These are phyloP conservation scores for Chrysosporium keratinophilum DNA, from an alignment of 2,329 filamentous ascomycete genomes.

Conservation along the genomic window DNA sequence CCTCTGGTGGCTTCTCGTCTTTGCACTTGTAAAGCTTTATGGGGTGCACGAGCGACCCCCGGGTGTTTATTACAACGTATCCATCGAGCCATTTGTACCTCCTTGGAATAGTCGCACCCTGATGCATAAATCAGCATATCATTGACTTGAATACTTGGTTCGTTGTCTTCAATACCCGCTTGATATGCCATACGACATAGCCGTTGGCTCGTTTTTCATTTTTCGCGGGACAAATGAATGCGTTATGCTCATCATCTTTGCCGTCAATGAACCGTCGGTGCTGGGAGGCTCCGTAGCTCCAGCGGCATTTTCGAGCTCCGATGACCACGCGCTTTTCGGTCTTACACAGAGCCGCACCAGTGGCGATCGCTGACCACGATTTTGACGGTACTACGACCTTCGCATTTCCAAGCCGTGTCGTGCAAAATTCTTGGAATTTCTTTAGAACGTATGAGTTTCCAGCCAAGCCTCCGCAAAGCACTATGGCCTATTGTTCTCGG, in stretches of 20 bases:
- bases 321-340: constrained; percentile 3
- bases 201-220: constrained; percentile 5
- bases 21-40: constrained; percentile 9
- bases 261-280: constrained; percentile 14
- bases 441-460: constrained; percentile 13
- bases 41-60: background rate
- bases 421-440: constrained; percentile 14
- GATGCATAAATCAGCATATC: background rate
- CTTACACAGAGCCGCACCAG: constrained; percentile 15
- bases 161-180: background rate
- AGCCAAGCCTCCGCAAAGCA: constrained; percentile 13
- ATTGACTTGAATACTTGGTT: background rate
- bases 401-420: background rate
- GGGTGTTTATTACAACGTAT: constrained; percentile 6
- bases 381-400: constrained; percentile 12
- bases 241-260: constrained; percentile 11
- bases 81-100: constrained; percentile 11
- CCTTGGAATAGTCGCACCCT: constrained; percentile 4
- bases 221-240: constrained; percentile 11
- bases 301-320: constrained; percentile 5
- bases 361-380: constrained; percentile 17
- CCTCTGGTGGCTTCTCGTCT: background rate
- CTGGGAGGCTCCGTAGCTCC: constrained; percentile 12
- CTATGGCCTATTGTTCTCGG: background rate
- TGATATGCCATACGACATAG: constrained; percentile 13